Evolutionary conservation across 2,329 filamentous ascomycete genomes (phyloP), one percentile per base, ranked within the genome.

Genomic region (Cryphonectria nitschkei): DNA sequence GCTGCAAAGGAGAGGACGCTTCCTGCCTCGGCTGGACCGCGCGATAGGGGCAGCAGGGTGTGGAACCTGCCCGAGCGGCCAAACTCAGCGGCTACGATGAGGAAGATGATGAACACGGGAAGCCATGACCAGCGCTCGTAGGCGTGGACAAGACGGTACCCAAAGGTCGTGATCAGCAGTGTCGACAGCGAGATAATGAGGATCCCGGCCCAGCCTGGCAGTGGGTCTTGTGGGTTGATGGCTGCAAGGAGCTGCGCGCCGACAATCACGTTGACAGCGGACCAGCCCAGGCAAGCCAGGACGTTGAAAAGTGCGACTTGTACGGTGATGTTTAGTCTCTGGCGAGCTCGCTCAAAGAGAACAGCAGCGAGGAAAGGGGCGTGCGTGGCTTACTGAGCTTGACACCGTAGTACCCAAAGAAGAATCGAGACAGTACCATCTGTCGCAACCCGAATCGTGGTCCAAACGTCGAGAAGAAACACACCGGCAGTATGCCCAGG

Each of bases 81-180:
- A 74, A 93, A 93, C 64, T 85, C 84, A 22, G 91, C 92, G 2
- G 93, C 82, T 1, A 92, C 85, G 74, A 95, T 90, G 70, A 94
- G 79, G 81, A 94, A 92, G 75, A 94, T 88, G 76, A 94, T 88
- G 75, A 89, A 87, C 66, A 89, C 89, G 0, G 93, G 92, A 64
- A 93, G 88, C 92, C 89, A 95, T 72, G 85, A 90, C 84, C 84
- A 94, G 79, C 89, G 88, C 78, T 95, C 93, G 81, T 95, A 96
- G 13, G 82, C 81, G 80, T 95, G 93, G 1, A 96, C 92, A 50
- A 94, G 81, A 79, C 89, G 88, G 84, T 95, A 92, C 74, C 93
- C 89, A 80, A 92, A 93, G 56, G 92, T 86, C n/a, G 90, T 91
- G 73, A 95, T 84, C 62, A 90, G 69, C 67, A 93, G 86, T 0